Percentiles rank a stretch among this genome's conserved stretches.
phyloP scores from a whole-genome alignment of 2,329 filamentous ascomycete genomes.

The Juglanconis juglandina region DNA sequence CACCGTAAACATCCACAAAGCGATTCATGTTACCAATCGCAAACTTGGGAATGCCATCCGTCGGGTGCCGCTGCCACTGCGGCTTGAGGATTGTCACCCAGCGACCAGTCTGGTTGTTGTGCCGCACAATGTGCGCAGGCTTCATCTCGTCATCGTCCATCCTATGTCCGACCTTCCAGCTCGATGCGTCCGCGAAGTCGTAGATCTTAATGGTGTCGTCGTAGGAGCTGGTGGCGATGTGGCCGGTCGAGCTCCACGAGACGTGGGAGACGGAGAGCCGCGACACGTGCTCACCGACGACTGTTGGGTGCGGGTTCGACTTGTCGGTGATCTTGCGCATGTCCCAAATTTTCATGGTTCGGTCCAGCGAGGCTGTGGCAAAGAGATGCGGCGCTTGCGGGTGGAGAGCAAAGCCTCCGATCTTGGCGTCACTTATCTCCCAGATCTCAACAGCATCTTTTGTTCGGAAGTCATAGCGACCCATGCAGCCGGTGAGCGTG shows the following conservation, averaged over 20 bases:
- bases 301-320: constrained; percentile 56
- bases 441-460: constrained; percentile 63
- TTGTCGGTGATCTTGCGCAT: constrained; percentile 71
- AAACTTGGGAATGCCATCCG: constrained; percentile 79
- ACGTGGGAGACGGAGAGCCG: constrained; percentile 87
- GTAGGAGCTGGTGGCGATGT: constrained; percentile 88
- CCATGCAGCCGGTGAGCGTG: constrained; percentile 76
- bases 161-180: constrained; percentile 57
- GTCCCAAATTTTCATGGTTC: constrained; percentile 91
- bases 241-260: constrained; percentile 79
- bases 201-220: constrained; percentile 95
- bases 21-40: constrained; percentile 97
- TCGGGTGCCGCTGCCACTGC: constrained; percentile 82
- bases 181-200: constrained; percentile 61
- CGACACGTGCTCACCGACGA: constrained; percentile 79
- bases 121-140: constrained; percentile 65
- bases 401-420: constrained; percentile 86
- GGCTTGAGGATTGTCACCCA: constrained; percentile 83
- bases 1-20: constrained; percentile 86
- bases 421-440: constrained; percentile 84
- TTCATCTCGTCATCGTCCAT: constrained; percentile 62
- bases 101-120: constrained; percentile 94
- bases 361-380: constrained; percentile 85
- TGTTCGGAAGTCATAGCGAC: constrained; percentile 72
- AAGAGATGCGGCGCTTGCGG: constrained; percentile 77